Evolutionary conservation across 73 alveolate genomes (phyloP), one percentile per base, ranked within the genome.

Genomic region (Blepharisma japonicum): DNA sequence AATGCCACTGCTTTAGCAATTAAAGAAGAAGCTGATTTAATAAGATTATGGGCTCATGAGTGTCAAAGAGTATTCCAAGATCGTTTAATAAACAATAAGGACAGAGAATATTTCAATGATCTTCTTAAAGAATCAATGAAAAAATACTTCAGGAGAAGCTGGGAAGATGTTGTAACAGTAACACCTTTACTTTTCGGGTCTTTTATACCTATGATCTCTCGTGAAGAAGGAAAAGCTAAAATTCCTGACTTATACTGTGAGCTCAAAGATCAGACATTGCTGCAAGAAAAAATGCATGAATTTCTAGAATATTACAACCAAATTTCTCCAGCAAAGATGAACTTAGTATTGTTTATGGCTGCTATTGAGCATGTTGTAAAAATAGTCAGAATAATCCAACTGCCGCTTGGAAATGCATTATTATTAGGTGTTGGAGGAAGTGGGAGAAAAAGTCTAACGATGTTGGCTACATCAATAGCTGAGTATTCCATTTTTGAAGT

Each of bases 341-440:
- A 98, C 71, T 83, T 98, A 66, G 99, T 98, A 68, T 90, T 98
- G 51, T 98, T 98, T 90, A 90, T 92, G 92, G 94, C 93, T 45
- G 99, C 99, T 32, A 95, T 98, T 45, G 97, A 98, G 90, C 99
- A 96, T 87, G 91, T 95, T 47, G 91, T 92, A 47, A 91, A 95
- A 86, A 94, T 96, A 55, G 96, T 92, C 49, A 93, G 99, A 71
- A 95, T 98, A 56, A 90, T 98, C 83, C 91, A 97, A 47, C 97
- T 98, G 5, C 96, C 98, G 68, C 88, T 90, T 76, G 99, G 99
- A 42, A 96, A 98, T 78, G 99, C 98, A 20, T 92, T 98, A 42
- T 90, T 98, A 71, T 99, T 98, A n/a, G 99, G 99, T 21, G 99
- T 98, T 20, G 99, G 99, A 25, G 99, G 99, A 21, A 90, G 98